These are phyloP conservation scores for Fragaria vesca DNA, from an alignment of 306 rosid species.

Conservation along the genomic window DNA sequence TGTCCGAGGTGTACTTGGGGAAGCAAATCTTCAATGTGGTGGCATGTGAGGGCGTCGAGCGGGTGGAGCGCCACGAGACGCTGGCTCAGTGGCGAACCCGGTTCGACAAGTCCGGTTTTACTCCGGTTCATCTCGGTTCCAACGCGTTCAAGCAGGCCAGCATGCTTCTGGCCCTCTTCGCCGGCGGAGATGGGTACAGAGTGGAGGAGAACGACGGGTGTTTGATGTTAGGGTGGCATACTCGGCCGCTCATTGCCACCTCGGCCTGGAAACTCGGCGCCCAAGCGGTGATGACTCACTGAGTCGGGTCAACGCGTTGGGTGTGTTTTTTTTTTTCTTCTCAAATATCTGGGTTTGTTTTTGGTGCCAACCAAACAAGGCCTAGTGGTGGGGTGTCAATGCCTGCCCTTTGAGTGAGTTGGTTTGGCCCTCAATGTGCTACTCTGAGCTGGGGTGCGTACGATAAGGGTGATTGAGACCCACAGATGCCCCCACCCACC, in stretches of 20 bases:
- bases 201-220: conserved; percentile 85
- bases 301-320: conserved; percentile 28
- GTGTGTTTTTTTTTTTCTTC: background rate
- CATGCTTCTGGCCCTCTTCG: conserved; percentile 61
- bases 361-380: background rate
- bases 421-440: conserved; percentile 13
- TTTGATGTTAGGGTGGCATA: conserved; percentile 84
- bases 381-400: conserved; percentile 37
- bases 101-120: conserved; percentile 54
- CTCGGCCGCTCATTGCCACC: conserved; percentile 80
- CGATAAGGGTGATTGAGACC: conserved; percentile 25
- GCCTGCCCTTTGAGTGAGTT: background rate
- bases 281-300: conserved; percentile 33
- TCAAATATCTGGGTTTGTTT: background rate
- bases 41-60: conserved; percentile 79
- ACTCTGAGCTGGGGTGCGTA: conserved; percentile 55
- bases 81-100: conserved; percentile 71
- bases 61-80: conserved; percentile 85
- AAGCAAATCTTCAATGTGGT: conserved; percentile 90
- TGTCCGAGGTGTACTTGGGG: conserved; percentile 87
- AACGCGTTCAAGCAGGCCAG: conserved; percentile 96
- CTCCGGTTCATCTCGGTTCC: conserved; percentile 72
- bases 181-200: conserved; percentile 81
- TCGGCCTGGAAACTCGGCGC: conserved; percentile 75
- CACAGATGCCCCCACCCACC: conserved; percentile 55